phyloP scores from a whole-genome alignment of 306 rosid genomes.

The Styphnolobium japonicum region DNA sequence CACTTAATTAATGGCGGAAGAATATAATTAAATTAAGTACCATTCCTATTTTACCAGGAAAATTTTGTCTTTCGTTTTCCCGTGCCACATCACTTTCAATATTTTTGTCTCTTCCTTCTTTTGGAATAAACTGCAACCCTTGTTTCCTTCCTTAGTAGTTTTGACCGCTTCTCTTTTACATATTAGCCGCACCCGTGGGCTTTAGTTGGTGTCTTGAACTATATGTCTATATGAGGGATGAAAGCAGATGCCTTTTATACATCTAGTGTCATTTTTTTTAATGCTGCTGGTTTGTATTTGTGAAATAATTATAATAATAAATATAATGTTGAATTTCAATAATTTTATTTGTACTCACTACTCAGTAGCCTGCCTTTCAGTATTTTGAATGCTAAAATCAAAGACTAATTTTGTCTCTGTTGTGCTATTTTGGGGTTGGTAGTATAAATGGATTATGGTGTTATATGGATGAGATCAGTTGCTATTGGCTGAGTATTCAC shows the following conservation, averaged over 20 bases:
- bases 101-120: neutral
- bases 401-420: neutral
- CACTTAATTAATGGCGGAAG: neutral
- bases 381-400: neutral
- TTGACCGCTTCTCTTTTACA: neutral
- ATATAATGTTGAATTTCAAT: neutral
- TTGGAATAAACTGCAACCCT: neutral
- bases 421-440: neutral
- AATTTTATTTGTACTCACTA: neutral
- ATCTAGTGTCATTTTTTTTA: neutral
- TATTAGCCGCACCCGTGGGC: slow-evolving; percentile 13
- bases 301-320: neutral
- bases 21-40: neutral
- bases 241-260: neutral
- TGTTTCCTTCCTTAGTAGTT: neutral
- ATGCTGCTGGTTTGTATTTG: neutral
- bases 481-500: neutral
- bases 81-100: neutral
- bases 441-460: neutral
- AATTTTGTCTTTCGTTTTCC: slow-evolving; percentile 19
- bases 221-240: neutral
- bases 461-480: neutral
- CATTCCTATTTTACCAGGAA: neutral
- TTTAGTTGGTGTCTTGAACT: neutral
- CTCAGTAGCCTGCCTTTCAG: neutral